These are phyloP conservation scores for Ramalina peruviana DNA, from an alignment of 495 filamentous ascomycete species.

Conservation along the genomic window DNA sequence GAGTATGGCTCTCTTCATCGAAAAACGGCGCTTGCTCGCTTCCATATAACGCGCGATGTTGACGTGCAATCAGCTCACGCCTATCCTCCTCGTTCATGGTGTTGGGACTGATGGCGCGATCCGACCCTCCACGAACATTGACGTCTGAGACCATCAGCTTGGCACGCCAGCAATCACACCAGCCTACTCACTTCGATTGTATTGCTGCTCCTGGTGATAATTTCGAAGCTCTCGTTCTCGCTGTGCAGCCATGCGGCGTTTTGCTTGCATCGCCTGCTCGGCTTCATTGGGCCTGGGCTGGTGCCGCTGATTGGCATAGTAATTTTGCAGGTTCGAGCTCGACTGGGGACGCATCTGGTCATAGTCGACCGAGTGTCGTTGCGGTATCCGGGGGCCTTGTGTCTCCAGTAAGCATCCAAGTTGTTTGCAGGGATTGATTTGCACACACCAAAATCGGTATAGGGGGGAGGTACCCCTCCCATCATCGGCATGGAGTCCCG, in stretches of 20 bases:
- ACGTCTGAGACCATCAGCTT: slow-evolving; percentile 51
- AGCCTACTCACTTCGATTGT: slow-evolving; percentile 84
- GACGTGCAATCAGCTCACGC: slow-evolving; percentile 87
- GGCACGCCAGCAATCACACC: slow-evolving; percentile 11
- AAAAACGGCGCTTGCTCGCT: slow-evolving; percentile 50
- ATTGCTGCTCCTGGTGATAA: slow-evolving; percentile 99
- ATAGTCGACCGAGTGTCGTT: slow-evolving; percentile 84
- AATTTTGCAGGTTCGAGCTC: slow-evolving; percentile 74
- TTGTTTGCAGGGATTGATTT: not conserved
- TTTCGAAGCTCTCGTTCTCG: slow-evolving; percentile 98
- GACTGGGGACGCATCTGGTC: slow-evolving; percentile 60
- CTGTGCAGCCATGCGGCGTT: slow-evolving; percentile 95
- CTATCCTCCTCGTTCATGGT: slow-evolving; percentile 90
- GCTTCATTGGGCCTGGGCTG: slow-evolving; percentile 87
- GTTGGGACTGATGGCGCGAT: slow-evolving; percentile 83
- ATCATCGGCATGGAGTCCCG: slow-evolving; percentile 76
- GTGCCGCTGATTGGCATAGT: slow-evolving; percentile 87
- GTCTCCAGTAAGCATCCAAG: slow-evolving; percentile 7
- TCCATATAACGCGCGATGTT: slow-evolving; percentile 84
- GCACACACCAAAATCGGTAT: slow-evolving; percentile 42
- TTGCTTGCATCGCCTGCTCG: slow-evolving; percentile 97
- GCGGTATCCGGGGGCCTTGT: slow-evolving; percentile 43
- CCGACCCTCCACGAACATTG: slow-evolving; percentile 63
- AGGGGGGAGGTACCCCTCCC: slow-evolving; percentile 40
- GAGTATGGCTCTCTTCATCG: slow-evolving; percentile 46